Evolutionary conservation across 345 rosid species (phyloP).

Genomic region (Durio zibethinus): DNA sequence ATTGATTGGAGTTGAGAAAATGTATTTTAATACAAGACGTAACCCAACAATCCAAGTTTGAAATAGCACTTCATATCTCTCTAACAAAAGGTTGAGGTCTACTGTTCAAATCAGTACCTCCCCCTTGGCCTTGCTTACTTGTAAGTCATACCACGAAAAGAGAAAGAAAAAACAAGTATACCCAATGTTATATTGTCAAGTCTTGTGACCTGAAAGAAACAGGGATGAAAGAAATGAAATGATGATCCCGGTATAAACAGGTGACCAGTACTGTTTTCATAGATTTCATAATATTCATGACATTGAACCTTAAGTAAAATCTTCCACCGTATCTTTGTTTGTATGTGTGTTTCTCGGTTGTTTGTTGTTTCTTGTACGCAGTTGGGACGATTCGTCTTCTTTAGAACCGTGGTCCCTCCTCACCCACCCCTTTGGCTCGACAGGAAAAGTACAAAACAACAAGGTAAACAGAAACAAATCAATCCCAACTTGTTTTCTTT

Average conservation of each 20-base stretch:
- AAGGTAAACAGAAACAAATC: no score
- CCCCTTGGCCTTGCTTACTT: background rate
- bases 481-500: no score
- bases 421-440: no score
- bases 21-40: background rate
- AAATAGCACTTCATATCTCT: background rate
- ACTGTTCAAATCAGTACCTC: background rate
- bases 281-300: background rate
- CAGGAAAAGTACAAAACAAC: no score
- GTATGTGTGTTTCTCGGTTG: no score
- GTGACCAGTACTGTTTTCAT: background rate
- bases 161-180: background rate
- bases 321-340: no score
- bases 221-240: background rate
- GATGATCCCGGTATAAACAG: background rate
- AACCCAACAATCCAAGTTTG: background rate
- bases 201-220: background rate
- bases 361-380: no score
- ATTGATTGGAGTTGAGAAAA: slow-evolving; percentile 5
- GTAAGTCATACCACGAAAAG: background rate
- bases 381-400: no score
- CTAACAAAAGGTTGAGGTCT: background rate
- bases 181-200: background rate
- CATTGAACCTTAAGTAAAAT: background rate
- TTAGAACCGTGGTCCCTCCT: no score